Conservation (phyloP, 306 rosid genomes). For the Fragaria vesca region DNA sequence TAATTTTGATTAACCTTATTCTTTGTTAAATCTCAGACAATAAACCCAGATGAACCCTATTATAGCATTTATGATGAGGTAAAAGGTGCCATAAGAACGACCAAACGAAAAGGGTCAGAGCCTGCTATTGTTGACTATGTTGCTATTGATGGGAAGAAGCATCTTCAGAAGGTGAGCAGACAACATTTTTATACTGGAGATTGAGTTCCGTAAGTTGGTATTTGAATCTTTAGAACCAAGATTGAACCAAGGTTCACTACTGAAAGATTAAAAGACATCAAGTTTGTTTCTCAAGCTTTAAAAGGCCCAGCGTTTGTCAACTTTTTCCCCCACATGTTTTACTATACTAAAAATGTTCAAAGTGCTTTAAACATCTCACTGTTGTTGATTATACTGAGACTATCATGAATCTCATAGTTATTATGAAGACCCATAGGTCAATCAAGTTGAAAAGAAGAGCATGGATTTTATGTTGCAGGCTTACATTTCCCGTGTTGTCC, state of each 20-base stretch:
- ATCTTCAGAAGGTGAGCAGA: conserved; percentile 61
- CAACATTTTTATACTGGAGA: conserved; percentile 7
- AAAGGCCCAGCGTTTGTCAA: not conserved
- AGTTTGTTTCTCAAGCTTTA: not conserved
- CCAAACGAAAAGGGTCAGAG: conserved; percentile 70
- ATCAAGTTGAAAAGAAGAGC: not conserved
- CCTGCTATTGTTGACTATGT: conserved; percentile 86
- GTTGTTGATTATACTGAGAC: not conserved
- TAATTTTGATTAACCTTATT: conserved; percentile 8
- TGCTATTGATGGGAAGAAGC: conserved; percentile 61
- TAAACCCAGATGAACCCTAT: conserved; percentile 70
- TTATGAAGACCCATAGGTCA: not conserved
- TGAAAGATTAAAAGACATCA: not conserved
- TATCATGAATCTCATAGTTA: not conserved
- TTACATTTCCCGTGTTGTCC: not conserved
- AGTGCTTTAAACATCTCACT: not conserved
- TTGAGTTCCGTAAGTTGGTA: not conserved
- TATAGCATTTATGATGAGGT: conserved; percentile 62
- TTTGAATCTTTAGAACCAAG: not conserved
- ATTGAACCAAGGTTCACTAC: not conserved
- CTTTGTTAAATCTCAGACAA: conserved; percentile 49
- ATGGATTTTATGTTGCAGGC: not conserved
- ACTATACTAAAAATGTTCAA: not conserved
- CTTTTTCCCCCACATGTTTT: not conserved
- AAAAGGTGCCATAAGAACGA: conserved; percentile 22